These are phyloP conservation scores for Rhizopogon vulgaris DNA, from an alignment of 768 basidiomycete genomes.

Conservation along the genomic window DNA sequence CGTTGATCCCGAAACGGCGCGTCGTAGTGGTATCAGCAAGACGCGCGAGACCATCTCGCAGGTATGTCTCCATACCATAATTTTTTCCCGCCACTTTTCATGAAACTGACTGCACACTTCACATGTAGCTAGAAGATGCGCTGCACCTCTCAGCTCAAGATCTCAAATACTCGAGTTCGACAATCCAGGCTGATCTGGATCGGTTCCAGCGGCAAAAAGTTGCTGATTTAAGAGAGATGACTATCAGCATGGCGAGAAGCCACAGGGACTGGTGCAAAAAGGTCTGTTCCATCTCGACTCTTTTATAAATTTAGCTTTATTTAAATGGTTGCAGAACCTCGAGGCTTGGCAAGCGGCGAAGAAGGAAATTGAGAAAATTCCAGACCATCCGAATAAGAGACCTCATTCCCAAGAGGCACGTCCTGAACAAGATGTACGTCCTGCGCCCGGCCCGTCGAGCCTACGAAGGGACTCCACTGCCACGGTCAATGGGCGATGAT, in stretches of 20 bases:
- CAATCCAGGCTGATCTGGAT: slow-evolving; percentile 96
- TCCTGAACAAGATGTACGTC: slow-evolving; percentile 23
- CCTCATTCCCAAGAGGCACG: slow-evolving; percentile 35
- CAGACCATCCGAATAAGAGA: slow-evolving; percentile 78
- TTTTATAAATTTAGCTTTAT: slow-evolving; percentile 9
- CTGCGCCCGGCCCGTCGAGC: slow-evolving; percentile 29
- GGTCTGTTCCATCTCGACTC: slow-evolving; percentile 36
- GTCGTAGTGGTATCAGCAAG: slow-evolving; percentile 90
- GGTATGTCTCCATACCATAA: slow-evolving; percentile 36
- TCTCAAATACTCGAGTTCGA: slow-evolving; percentile 92
- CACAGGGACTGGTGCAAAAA: slow-evolving; percentile 98
- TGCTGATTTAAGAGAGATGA: slow-evolving; percentile 91
- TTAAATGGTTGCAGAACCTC: slow-evolving; percentile 60
- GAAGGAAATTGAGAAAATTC: slow-evolving; percentile 85
- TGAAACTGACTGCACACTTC: slow-evolving; percentile 9
- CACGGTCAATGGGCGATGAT: slow-evolving; percentile 59
- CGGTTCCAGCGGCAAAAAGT: slow-evolving; percentile 99
- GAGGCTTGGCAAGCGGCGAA: slow-evolving; percentile 97
- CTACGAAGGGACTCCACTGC: slow-evolving; percentile 62
- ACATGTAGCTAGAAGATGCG: slow-evolving; percentile 83
- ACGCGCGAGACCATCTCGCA: slow-evolving; percentile 93
- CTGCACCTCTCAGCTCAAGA: slow-evolving; percentile 89
- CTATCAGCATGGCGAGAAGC: slow-evolving; percentile 80
- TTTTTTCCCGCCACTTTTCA: slow-evolving; percentile 5
- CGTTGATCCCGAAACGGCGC: slow-evolving; percentile 92